These are phyloP conservation scores for Ophiostoma piceae DNA, from an alignment of 2,329 filamentous ascomycete genomes.

Conservation along the genomic window DNA sequence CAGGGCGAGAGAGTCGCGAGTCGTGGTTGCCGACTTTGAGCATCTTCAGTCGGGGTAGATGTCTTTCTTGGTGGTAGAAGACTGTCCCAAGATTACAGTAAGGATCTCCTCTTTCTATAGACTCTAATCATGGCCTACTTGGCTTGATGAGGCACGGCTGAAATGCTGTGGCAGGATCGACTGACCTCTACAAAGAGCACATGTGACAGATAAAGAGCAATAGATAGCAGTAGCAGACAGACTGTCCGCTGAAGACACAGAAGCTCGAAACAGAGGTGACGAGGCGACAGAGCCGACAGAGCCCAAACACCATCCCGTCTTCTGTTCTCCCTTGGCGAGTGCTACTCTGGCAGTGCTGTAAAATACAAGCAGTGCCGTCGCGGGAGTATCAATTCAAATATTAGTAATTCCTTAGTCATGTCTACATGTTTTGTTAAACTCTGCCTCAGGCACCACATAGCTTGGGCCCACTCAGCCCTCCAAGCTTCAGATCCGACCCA, in stretches of 20 bases:
- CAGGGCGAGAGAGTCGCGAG: not conserved
- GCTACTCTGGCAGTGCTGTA: not conserved
- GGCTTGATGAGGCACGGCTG: not conserved
- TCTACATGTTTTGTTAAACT: not conserved
- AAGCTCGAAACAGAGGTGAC: not conserved
- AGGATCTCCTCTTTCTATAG: not conserved
- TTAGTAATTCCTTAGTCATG: not conserved
- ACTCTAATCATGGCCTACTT: not conserved
- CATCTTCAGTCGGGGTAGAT: not conserved
- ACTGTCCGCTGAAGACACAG: not conserved
- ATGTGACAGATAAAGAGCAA: not conserved
- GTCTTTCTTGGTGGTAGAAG: too few species aligned
- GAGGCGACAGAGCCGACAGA: not conserved
- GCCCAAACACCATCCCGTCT: not conserved
- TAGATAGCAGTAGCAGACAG: not conserved
- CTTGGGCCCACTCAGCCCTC: not conserved
- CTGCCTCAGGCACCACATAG: not conserved
- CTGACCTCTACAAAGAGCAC: not conserved
- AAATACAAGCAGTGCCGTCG: not conserved
- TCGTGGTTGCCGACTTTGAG: not conserved
- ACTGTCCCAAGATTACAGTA: too few species aligned
- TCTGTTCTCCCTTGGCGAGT: not conserved
- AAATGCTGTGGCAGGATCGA: not conserved
- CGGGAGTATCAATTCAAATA: too few species aligned
- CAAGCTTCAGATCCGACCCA: slow-evolving; percentile 4